phyloP scores from a whole-genome alignment of 2,329 filamentous ascomycete genomes.

The Trichoderma hamatum region DNA sequence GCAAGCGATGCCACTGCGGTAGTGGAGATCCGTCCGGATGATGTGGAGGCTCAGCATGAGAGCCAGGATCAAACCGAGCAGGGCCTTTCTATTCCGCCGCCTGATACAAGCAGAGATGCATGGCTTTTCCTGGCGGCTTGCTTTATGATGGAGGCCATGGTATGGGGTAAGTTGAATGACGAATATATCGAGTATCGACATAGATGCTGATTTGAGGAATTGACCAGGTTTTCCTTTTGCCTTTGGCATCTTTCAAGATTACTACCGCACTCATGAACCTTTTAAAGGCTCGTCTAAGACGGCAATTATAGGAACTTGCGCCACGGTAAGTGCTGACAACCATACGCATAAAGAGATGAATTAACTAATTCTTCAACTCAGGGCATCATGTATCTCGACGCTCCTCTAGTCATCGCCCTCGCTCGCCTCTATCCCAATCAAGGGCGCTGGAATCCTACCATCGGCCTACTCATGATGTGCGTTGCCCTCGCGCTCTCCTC shows the following conservation, averaged over 20 bases:
- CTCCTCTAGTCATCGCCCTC: slow-evolving; percentile 52
- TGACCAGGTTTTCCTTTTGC: slow-evolving; percentile 64
- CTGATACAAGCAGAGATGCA: slow-evolving; percentile 40
- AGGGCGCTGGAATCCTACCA: slow-evolving; percentile 47
- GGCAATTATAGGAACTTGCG: slow-evolving; percentile 65
- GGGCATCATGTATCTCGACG: slow-evolving; percentile 60
- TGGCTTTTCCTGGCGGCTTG: slow-evolving; percentile 41
- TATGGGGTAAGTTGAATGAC: slow-evolving; percentile 36
- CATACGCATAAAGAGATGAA: not conserved
- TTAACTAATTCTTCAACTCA: slow-evolving; percentile 27
- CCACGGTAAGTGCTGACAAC: slow-evolving; percentile 48
- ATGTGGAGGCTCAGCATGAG: slow-evolving; percentile 1
- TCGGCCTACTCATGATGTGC: slow-evolving; percentile 55
- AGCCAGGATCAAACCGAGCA: slow-evolving; percentile 3
- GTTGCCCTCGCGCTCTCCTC: slow-evolving; percentile 55
- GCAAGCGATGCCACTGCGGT: not conserved
- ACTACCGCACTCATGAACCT: slow-evolving; percentile 63
- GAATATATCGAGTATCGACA: not conserved
- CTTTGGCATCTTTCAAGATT: slow-evolving; percentile 72
- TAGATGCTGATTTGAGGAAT: not conserved
- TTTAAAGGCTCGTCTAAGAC: slow-evolving; percentile 60
- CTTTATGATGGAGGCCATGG: slow-evolving; percentile 40
- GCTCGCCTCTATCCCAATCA: slow-evolving; percentile 48
- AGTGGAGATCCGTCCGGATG: not conserved
- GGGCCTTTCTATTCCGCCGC: slow-evolving; percentile 35